Conservation (phyloP, 208 protist genomes). For the Leishmania guyanensis region DNA sequence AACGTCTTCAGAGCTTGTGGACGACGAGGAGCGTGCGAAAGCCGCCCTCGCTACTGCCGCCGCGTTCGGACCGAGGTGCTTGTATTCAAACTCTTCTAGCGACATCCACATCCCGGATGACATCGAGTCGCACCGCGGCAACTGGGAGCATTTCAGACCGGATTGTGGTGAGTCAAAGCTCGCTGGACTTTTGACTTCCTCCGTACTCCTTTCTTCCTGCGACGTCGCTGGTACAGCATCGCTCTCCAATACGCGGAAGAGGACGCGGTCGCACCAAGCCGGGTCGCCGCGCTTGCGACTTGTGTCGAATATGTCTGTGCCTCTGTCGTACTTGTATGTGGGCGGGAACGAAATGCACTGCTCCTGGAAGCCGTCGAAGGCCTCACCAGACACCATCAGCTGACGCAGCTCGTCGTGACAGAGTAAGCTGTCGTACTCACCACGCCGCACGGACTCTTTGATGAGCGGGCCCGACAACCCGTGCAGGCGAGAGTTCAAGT, state of each 20-base stretch:
- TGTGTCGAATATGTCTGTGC: slow-evolving; percentile 80
- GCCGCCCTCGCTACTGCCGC: background rate
- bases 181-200: background rate
- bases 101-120: slow-evolving; percentile 3
- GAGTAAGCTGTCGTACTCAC: slow-evolving; percentile 59
- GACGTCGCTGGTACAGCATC: background rate
- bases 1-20: slow-evolving; percentile 12
- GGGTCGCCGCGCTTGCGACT: slow-evolving; percentile 81
- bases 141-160: background rate
- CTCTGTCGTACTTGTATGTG: slow-evolving; percentile 91
- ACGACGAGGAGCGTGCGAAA: background rate
- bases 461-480: slow-evolving; percentile 44
- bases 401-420: slow-evolving; percentile 83
- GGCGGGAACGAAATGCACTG: slow-evolving; percentile 86
- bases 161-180: background rate
- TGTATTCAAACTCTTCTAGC: slow-evolving; percentile 8
- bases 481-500: slow-evolving; percentile 93
- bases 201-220: background rate
- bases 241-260: slow-evolving; percentile 65
- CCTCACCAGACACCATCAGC: slow-evolving; percentile 69
- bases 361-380: slow-evolving; percentile 91
- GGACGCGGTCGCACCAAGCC: slow-evolving; percentile 89
- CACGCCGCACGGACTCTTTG: slow-evolving; percentile 27
- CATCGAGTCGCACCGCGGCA: background rate
- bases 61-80: background rate